Evolutionary conservation across 148 eudicot genomes (phyloP).

Genomic region (Fagopyrum tataricum): DNA sequence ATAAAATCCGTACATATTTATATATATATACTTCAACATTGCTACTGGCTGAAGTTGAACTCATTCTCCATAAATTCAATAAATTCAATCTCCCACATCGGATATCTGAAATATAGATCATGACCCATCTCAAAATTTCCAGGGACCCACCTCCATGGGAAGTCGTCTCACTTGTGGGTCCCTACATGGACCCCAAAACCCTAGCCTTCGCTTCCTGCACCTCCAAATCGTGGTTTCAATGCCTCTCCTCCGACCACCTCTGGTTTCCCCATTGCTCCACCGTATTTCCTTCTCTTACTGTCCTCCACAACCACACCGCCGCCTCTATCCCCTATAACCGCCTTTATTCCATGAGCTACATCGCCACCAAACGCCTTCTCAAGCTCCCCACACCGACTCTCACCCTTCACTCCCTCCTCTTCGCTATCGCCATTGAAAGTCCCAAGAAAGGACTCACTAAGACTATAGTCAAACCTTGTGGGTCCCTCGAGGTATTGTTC

Average conservation of each 20-base stretch:
- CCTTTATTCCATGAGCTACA: constrained; percentile 42
- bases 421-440: constrained; percentile 27
- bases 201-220: constrained; percentile 53
- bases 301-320: constrained; percentile 23
- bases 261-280: constrained; percentile 51
- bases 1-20: neutral
- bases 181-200: constrained; percentile 51
- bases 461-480: constrained; percentile 25
- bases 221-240: constrained; percentile 43
- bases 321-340: constrained; percentile 24
- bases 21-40: no score
- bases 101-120: no score
- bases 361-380: constrained; percentile 24
- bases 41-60: no score
- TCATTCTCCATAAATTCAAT: no score
- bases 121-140: neutral
- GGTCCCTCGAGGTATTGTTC: constrained; percentile 13
- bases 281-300: constrained; percentile 43
- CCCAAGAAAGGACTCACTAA: neutral
- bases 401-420: constrained; percentile 31
- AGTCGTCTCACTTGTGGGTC: constrained; percentile 41
- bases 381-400: constrained; percentile 36
- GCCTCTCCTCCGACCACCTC: constrained; percentile 53
- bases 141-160: constrained; percentile 37
- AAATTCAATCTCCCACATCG: no score